Evolutionary conservation across 192 early-diverging fungal species (phyloP), one percentile per base, ranked within the genome.

Genomic region (Backusella morwellensis): DNA sequence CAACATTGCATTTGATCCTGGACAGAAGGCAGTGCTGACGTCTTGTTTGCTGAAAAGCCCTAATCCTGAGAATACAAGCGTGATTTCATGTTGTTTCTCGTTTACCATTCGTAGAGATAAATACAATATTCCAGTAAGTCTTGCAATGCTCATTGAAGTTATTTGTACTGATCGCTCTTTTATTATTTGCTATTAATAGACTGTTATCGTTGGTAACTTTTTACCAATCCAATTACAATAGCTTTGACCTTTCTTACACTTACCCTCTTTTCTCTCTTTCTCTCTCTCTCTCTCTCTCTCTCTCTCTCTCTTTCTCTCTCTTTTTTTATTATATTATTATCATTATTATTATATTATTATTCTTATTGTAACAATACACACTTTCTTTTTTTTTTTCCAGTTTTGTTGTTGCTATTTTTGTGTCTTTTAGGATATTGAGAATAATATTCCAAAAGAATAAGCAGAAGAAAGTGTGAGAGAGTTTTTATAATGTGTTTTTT

Each of bases 41-140:
- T 93, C 94, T 19, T 98, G 97, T 76, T 85, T 97, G 66, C 83
- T 96, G 72, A 83, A 87, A 72, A 87, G 86, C 70, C 88, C 87
- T 0, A 84, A 88, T 73, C 88, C 81, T 21, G 83, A 86, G 41
- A 85, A 76, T 69, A 82, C 81, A 56, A 86, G 75, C 38, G 85
- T 86, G 6, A 89, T 92, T 69, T 89, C 88, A 29, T 99, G 95
- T 83, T 97, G 96, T 83, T 97, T 97, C 76, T 96, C 94, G 66
- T 99, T 99, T 81, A 99, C 97, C 1, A 96, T 99, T 32, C 92
- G 97, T 63, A 85, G 97, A 36, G 97, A 99, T 83, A 92, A 92
- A 84, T 97, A 97, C 82, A 95, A 95, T 78, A 98, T 98, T 74
- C 80, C 80, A 36, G 80, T 82, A 82, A 77, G 80, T 68, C 6